These are phyloP conservation scores for Elaeis guineensis DNA, from an alignment of 176 grass and related monocot species.

Conservation along the genomic window DNA sequence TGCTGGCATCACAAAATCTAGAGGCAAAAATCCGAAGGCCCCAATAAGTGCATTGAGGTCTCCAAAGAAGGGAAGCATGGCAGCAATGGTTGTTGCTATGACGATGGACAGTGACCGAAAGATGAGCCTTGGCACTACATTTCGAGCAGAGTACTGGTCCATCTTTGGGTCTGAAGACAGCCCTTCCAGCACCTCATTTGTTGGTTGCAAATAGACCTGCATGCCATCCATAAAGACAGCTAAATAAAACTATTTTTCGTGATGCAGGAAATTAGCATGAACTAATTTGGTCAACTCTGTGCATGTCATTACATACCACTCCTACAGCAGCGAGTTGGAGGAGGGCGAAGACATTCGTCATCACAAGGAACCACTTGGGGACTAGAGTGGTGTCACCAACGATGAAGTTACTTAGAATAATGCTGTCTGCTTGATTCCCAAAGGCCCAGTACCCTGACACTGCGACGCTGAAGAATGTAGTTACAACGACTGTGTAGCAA, in stretches of 20 bases:
- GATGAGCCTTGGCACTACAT: conserved; percentile 46
- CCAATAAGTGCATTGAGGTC: conserved; percentile 85
- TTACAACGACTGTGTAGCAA: conserved; percentile 62
- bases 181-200: conserved; percentile 79
- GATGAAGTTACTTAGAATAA: conserved; percentile 64
- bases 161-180: conserved; percentile 46
- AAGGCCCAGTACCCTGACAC: conserved; percentile 95
- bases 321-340: conserved; percentile 72
- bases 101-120: conserved; percentile 48
- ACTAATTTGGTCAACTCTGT: too few relatives aligned
- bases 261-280: too few relatives aligned
- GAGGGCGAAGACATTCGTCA: conserved; percentile 66
- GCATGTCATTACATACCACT: conserved; percentile 24
- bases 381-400: conserved; percentile 42
- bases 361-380: conserved; percentile 48
- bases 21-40: conserved; percentile 84
- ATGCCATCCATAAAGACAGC: background rate
- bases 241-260: too few relatives aligned
- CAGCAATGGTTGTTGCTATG: conserved; percentile 54
- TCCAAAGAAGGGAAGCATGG: conserved; percentile 94
- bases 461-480: conserved; percentile 88
- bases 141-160: conserved; percentile 51
- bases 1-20: conserved; percentile 73
- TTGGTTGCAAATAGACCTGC: conserved; percentile 80
- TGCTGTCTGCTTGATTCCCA: conserved; percentile 51